Evolutionary conservation across 805 yeast species (phyloP), one percentile per base, ranked within the genome.

Genomic region (Priceomyces melissophilus): DNA sequence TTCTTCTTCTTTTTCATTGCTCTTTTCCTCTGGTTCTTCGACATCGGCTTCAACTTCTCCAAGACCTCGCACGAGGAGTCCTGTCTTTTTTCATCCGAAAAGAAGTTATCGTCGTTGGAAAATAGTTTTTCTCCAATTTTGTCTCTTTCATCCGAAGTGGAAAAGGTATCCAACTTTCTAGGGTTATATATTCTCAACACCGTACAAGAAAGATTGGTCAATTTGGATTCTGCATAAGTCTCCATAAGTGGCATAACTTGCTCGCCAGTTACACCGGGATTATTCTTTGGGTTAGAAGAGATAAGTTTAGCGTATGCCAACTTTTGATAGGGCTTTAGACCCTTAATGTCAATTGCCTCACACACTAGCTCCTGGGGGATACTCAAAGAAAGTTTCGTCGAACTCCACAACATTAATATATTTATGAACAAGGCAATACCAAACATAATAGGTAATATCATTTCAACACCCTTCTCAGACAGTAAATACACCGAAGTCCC

Each of bases 281-380:
- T 53, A 34, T 43, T 46, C 33, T 41, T 51, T 10, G 39, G 16
- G 40, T 53, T 53, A 17, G 43, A 37, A 20, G 48, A 43, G 27
- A 53, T 51, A 11, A 53, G 36, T 36, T 46, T 47, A 10, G 55
- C 48, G 45, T 50, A 53, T 3, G 51, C 55, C n/a, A 37, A 35
- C 37, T 49, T 51, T 32, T 53, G 55, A 34, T 43, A 42, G 4
- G 31, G 32, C 9, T 48, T 46, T 15, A 53, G 38, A 8, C 23
- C 28, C n/a, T 11, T 35, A 14, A 53, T 36, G 37, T 51, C 43
- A 9, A 49, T 42, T 33, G 40, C 48, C 35, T 53, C 54, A 11
- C 45, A 54, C 10, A 12, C 20, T 4, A 51, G 37, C 25, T 36
- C 33, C 3, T 38, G 47, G 1, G 46, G 37, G 17, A 35, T 36